Evolutionary conservation across 2,329 filamentous ascomycete species (phyloP).

Genomic region (Sporothrix mexicana): DNA sequence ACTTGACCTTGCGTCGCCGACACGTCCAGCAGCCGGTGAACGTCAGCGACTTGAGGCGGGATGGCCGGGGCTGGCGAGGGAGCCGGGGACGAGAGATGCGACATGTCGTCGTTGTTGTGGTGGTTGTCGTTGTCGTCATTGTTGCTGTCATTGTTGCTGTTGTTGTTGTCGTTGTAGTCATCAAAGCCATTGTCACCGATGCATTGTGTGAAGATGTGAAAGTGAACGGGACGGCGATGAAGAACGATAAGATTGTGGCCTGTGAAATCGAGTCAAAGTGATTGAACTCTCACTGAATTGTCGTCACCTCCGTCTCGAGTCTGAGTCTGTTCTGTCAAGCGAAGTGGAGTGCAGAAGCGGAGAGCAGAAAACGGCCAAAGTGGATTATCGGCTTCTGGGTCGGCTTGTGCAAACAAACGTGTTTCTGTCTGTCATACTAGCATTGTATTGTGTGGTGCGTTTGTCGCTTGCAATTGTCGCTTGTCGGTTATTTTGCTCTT

Average conservation of each 20-base stretch:
- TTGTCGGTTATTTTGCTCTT: too few relatives aligned
- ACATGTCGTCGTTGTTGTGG: too few relatives aligned
- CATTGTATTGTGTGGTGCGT: too few relatives aligned
- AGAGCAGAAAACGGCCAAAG: not conserved
- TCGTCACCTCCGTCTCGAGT: too few relatives aligned
- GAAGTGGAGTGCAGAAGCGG: not conserved
- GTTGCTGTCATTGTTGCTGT: not conserved
- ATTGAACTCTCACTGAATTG: too few relatives aligned
- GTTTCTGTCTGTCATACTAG: too few relatives aligned
- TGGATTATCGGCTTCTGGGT: not conserved
- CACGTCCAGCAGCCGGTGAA: slow-evolving; percentile 34
- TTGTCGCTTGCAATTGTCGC: too few relatives aligned
- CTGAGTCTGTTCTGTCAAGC: too few relatives aligned
- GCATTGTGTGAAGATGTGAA: not conserved
- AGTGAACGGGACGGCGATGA: too few relatives aligned
- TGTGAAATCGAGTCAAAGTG: too few relatives aligned
- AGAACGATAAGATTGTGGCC: too few relatives aligned
- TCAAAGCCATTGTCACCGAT: not conserved
- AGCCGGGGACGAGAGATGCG: too few relatives aligned
- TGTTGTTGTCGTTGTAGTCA: not conserved
- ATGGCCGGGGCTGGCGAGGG: not conserved
- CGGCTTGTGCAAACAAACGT: not conserved
- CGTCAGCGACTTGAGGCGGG: slow-evolving; percentile 12
- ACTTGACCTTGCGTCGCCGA: slow-evolving; percentile 37
- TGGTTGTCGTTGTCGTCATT: not conserved